Evolutionary conservation across 352 stramenopile genomes (phyloP).

Genomic region (Phytophthora foliorum): DNA sequence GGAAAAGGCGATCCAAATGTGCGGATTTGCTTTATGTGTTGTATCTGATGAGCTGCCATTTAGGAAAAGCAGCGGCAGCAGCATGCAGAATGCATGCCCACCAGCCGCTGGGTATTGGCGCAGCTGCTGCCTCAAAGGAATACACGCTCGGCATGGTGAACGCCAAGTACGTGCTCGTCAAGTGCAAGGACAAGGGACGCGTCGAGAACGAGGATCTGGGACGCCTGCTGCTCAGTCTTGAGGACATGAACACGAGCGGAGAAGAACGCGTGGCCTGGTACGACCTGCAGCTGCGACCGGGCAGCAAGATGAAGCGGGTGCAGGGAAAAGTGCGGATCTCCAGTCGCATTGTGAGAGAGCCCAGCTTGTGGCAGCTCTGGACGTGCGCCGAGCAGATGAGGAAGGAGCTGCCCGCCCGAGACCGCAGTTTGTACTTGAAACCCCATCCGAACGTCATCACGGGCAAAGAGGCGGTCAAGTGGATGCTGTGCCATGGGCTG

Average conservation of each 20-base stretch:
- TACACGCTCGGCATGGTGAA: constrained; percentile 89
- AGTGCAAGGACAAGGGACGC: constrained; percentile 91
- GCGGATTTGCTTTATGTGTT: no score
- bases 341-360: constrained; percentile 87
- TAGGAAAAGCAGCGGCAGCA: no score
- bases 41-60: no score
- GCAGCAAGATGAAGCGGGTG: constrained; percentile 89
- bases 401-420: constrained; percentile 68
- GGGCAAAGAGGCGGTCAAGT: constrained; percentile 83
- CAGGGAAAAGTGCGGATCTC: constrained; percentile 87
- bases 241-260: constrained; percentile 87
- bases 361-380: constrained; percentile 88
- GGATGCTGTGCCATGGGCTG: constrained; percentile 87
- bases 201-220: constrained; percentile 87
- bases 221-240: constrained; percentile 78
- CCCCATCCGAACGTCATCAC: constrained; percentile 83
- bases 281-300: constrained; percentile 81
- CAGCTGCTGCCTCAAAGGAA: constrained; percentile 81
- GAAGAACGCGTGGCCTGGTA: constrained; percentile 89
- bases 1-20: no score
- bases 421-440: constrained; percentile 89
- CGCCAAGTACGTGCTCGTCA: constrained; percentile 87
- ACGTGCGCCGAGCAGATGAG: constrained; percentile 87
- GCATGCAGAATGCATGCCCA: no score
- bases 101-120: constrained; percentile 87